Evolutionary conservation across 2,329 filamentous ascomycete genomes (phyloP), one percentile per base, ranked within the genome.

Genomic region (Ascochyta koolunga): DNA sequence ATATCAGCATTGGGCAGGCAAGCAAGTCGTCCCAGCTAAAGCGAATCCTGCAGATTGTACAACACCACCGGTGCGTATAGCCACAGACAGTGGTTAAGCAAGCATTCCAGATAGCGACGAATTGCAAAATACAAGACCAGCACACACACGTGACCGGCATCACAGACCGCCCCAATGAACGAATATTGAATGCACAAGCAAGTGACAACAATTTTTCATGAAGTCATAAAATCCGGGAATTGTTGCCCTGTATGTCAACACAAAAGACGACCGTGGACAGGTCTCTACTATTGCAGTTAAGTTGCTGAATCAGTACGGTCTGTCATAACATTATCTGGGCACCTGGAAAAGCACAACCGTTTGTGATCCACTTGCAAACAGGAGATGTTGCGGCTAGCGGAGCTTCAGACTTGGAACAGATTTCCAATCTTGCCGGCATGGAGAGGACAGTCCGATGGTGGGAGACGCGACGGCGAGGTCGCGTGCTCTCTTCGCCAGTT

Each of bases 391-490:
- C 38, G 19, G 41, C 36, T 25, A 39, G 22, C 27, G 18, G 25
- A 25, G 18, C 21, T 16, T 32, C 33, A 29, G 22, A 36, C 27
- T 33, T 6, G 6, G 3, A 37, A 10, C 31, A 40, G 19, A 54
- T 37, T 13, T 41, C 39, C 51, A 54, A 54, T 42, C 13, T 10
- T 29, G 24, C 29, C 13, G 16, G 25, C 36, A 46, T 45, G 35
- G 45, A 50, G 10, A 46, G 50, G 43, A 13, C 22, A 43, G 19
- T 39, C 18, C 40, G 29, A 49, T 48, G 22, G 27, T 27, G 18
- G 29, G 8, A 16, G 18, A 37, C 5, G 10, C 18, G 35, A 22
- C 7, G n/a, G 11, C 16, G 18, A 25, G 43, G 25, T 45, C 29
- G 10, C 25, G 10, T 33, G 25, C 19, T 7, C 22, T 13, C 31